These are phyloP conservation scores for Viola pubescens DNA, from an alignment of 441 rosid species.

Conservation along the genomic window DNA sequence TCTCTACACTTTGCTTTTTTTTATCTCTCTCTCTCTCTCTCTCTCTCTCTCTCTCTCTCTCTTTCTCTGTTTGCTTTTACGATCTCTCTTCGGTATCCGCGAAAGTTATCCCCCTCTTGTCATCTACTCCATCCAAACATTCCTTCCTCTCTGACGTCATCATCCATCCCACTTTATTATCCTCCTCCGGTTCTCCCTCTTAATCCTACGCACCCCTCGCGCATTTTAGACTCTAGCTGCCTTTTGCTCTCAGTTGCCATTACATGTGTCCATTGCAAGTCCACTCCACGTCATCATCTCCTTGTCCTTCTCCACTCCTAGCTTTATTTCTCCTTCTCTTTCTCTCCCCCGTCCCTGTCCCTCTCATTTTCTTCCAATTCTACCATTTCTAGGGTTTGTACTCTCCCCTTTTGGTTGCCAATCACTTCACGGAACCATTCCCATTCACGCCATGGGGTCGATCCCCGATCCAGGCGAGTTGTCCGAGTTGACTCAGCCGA, in stretches of 20 bases:
- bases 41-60: neutral
- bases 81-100: slow-evolving; percentile 44
- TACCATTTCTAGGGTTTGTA: slow-evolving; percentile 23
- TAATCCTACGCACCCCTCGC: slow-evolving; percentile 8
- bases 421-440: slow-evolving; percentile 2
- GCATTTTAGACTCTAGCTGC: slow-evolving; percentile 28
- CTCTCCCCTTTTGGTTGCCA: neutral
- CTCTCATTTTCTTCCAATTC: slow-evolving; percentile 11
- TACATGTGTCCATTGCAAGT: slow-evolving; percentile 33
- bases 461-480: slow-evolving; percentile 93
- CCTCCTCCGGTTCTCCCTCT: slow-evolving; percentile 23
- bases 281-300: slow-evolving; percentile 44
- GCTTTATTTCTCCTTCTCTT: slow-evolving; percentile 15
- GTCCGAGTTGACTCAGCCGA: slow-evolving; percentile 64
- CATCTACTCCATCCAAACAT: slow-evolving; percentile 29
- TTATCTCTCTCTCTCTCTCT: neutral
- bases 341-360: slow-evolving; percentile 17
- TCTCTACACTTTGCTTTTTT: slow-evolving; percentile 6
- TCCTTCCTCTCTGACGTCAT: slow-evolving; percentile 22
- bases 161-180: slow-evolving; percentile 8
- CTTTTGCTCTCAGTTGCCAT: slow-evolving; percentile 13
- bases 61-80: neutral
- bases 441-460: slow-evolving; percentile 72
- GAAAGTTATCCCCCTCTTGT: slow-evolving; percentile 33
- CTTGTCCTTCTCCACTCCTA: slow-evolving; percentile 3